Base-by-base conservation (phyloP, 257 asterid species). In the Phtheirospermum japonicum region DNA sequence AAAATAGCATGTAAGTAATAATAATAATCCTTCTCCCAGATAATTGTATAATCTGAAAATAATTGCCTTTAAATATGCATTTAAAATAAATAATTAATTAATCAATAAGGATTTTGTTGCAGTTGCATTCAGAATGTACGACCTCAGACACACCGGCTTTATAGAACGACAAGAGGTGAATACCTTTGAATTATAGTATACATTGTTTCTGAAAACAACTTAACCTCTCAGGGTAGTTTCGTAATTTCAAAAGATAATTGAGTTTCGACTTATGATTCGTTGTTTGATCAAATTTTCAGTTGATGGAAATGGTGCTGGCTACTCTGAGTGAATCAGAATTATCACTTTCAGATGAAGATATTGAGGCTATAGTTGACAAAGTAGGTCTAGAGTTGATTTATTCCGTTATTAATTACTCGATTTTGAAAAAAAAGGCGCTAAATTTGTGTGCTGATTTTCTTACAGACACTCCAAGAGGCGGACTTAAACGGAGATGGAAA, bases 91-190 rank as follows among this genome's bases (percentile, higher is more conserved):
- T 40, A 55, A 76, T 73, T n/a, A 71, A 53, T 14, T 16, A 37
- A 43, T 16, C 0, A 4, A 4, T 42, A 57, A n/a, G 31, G 0
- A 12, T 57, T 64, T 70, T 75, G 5, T 70, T 75, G 80, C 86
- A 86, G 90, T 83, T 71, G 85, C 86, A 42, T 86, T 86, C 79
- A 83, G 68, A 52, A 34, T 83, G 76, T 86, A 83, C 40, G 88
- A 86, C 72, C 73, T 83, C 63, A 67, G 75, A 56, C 83, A 72
- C 12, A 81, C 87, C 13, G 95, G 95, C 64, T 81, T 33, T 46
- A 83, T 86, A 36, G 85, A 86, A 74, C 84, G 82, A 56, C 81
- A 83, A 48, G 91, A 77, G 88, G 95, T 81, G 72, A 77, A 55
- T 59, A 69, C 17, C 12, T 63, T 73, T 43, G 46, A 2, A 39